Percentiles rank a stretch among this genome's conserved stretches.
These are phyloP conservation scores for Trichoderma sp. DNA, from an alignment of 2,329 filamentous ascomycete genomes.

Conservation along the genomic window DNA sequence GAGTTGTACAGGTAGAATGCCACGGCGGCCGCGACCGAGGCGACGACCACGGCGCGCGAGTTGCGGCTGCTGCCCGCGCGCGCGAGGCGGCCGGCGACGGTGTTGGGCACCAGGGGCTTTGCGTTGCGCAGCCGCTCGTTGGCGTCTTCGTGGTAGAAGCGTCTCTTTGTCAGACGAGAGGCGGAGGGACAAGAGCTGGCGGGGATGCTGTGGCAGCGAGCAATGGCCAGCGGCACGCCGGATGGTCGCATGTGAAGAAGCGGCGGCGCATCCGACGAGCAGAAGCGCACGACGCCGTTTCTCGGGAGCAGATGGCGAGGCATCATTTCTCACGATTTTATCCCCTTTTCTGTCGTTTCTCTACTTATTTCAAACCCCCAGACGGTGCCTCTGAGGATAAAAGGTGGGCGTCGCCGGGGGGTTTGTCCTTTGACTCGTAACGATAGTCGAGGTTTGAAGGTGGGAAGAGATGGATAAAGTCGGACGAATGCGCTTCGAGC, in stretches of 20 bases:
- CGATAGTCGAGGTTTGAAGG: neutral
- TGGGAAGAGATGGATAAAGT: neutral
- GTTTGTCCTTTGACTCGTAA: neutral
- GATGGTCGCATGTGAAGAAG: conserved; percentile 3
- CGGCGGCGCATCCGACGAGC: neutral
- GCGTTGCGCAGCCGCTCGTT: conserved; percentile 38
- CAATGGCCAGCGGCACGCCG: neutral
- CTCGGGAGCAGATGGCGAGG: conserved; percentile 17
- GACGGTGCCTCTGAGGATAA: conserved; percentile 22
- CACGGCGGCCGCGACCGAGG: conserved; percentile 49
- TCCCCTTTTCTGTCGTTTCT: neutral
- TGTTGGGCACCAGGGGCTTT: conserved; percentile 39
- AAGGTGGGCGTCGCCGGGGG: conserved; percentile 26
- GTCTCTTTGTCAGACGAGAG: too few species aligned
- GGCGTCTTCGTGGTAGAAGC: conserved; percentile 30
- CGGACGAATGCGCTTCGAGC: neutral
- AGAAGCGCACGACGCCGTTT: conserved; percentile 10
- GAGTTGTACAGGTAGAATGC: conserved; percentile 69
- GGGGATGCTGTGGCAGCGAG: neutral
- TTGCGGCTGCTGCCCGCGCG: conserved; percentile 37
- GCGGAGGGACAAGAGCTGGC: too few species aligned
- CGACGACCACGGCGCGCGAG: conserved; percentile 44
- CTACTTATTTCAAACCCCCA: conserved; percentile 18
- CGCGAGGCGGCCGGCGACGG: conserved; percentile 35
- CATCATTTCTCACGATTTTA: conserved; percentile 11